Evolutionary conservation across 352 stramenopile genomes (phyloP), one percentile per base, ranked within the genome.

Genomic region (Pythium dissimile): DNA sequence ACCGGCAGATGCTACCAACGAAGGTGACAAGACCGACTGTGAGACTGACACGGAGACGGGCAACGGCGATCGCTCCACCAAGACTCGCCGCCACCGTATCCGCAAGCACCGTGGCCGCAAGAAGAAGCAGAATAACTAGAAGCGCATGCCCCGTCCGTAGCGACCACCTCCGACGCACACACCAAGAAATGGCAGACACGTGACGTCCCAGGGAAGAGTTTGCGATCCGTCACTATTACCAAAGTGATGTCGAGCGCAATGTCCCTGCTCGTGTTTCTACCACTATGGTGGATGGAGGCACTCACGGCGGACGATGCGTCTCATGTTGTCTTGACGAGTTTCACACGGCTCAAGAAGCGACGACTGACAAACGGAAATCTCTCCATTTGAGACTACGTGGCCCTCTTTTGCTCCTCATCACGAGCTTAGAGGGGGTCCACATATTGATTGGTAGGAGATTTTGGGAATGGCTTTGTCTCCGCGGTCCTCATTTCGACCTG

Each of bases 61-160:
- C 62, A 69, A 1, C n/a, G 39, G 41, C 23, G 39, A 42, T 30
- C 54, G 52, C 23, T 41, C 45, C 5, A 54, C 41, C 21, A 69
- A 64, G 49, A 52, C 47, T 21, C 62, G 62, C 13, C 62, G 62
- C 9, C 62, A 54, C 24, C 62, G 62, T 50, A 58, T 64, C 38
- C 62, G 62, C 28, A 69, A 69, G 55, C 62, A 69, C 49, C 62
- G 62, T 28, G 62, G 62, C 26, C 62, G 62, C 54, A 69, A 69
- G 62, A 68, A 68, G 49, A 69, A 69, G 62, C 21, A 23, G 41
- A 42, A 28, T 41, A 45, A 51, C 59, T 66, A 66, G 44, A 13
- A n/a, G n/a, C n/a, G n/a, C n/a, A n/a, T n/a, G n/a, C n/a, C n/a
- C n/a, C n/a, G n/a, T n/a, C n/a, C n/a, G n/a, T n/a, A n/a, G n/a